phyloP scores from a whole-genome alignment of 2,329 filamentous ascomycete genomes.

The Beauveria bassiana region DNA sequence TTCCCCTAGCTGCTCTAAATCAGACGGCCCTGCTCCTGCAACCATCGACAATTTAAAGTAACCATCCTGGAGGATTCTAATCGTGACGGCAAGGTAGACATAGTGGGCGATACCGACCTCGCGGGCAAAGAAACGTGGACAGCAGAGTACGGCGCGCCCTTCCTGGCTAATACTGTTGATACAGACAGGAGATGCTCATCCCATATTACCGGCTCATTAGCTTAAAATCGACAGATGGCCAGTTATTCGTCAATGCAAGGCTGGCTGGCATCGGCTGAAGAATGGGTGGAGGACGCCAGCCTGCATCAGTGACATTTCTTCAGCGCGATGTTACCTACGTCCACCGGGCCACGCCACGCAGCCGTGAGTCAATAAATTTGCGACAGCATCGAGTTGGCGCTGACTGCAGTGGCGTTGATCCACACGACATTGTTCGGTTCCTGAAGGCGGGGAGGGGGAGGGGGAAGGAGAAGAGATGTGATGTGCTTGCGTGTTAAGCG shows the following conservation, averaged over 20 bases:
- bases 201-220: no score
- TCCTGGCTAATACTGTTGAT: no score
- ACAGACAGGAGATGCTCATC: no score
- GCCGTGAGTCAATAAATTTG: neutral
- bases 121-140: no score
- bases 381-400: neutral
- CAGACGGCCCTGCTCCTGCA: no score
- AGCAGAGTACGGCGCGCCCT: no score
- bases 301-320: neutral
- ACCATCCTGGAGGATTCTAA: no score
- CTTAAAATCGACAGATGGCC: neutral
- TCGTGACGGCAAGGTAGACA: no score
- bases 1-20: no score
- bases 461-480: neutral
- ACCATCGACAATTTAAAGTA: no score
- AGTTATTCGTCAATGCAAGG: neutral
- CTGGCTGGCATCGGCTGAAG: slow-evolving; percentile 4
- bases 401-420: neutral
- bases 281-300: no score
- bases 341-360: neutral
- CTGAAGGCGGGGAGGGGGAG: neutral
- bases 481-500: neutral
- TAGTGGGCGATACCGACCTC: no score
- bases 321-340: neutral
- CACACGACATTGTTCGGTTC: slow-evolving; percentile 3